Base-by-base conservation (phyloP, 2,329 filamentous ascomycete species). In the Helminthosporium solani region DNA sequence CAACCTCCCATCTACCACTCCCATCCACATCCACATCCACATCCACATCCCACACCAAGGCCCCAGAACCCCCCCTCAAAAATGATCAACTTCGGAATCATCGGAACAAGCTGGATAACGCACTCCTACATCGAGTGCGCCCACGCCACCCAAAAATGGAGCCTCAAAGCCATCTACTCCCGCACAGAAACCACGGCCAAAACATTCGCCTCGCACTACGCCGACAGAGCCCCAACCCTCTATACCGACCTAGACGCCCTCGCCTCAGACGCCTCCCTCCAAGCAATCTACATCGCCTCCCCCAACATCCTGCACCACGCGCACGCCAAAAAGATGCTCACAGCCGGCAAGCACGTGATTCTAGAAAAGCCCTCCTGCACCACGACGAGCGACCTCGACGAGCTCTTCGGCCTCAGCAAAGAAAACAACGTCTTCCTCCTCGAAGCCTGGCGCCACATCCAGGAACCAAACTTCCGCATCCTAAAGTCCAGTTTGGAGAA, bases 101-200 rank as follows among this genome's bases (percentile, higher is more conserved):
- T 78, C 47, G 75, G 75, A 53, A 76, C 74, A 16, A 67, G 64
- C 58, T 78, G 75, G 75, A 78, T 78, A 58, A 77, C 75, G 2
- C 70, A 73, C 51, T 74, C 73, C 8, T 78, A 70, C 61, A 70
- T 78, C 57, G 55, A 64, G 12, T 69, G 66, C 16, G 73, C 75
- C 11, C 67, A 73, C 23, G 67, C 74, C 30, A 73, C 73, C 2
- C 57, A 60, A 16, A 64, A 70, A 63, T 78, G 73, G 71, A 64
- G 65, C 28, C 70, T 78, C 21, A 51, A 61, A 6, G 71, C 74
- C 36, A 72, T 78, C 38, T 78, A 76, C 65, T 77, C 74, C 3
- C 72, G 75, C 46, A 72, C 61, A 21, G 59, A 65, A 52, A 70
- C 73, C 4, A 69, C 72, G 3, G 75, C 74, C 16, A 58, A 67